These are phyloP conservation scores for Talaromyces stipitatus DNA, from an alignment of 495 filamentous ascomycete species.

Conservation along the genomic window DNA sequence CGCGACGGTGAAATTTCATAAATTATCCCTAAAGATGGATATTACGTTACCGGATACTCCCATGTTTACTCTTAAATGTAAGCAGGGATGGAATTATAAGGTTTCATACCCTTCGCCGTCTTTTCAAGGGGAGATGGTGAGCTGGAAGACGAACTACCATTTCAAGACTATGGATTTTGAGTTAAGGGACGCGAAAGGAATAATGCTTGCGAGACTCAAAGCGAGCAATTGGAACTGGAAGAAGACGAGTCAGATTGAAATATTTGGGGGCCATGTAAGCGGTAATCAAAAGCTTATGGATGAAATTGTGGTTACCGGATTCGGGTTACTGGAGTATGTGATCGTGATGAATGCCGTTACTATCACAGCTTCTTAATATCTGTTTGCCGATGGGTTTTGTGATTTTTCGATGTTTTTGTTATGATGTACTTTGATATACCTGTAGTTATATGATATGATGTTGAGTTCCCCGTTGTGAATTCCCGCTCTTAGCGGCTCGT, in stretches of 20 bases:
- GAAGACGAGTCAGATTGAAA: neutral
- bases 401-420: neutral
- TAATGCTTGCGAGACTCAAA: neutral
- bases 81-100: neutral
- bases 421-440: neutral
- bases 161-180: neutral
- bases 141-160: neutral
- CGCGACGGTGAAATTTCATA: neutral
- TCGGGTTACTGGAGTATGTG: neutral
- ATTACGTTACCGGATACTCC: neutral
- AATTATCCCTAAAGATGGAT: neutral
- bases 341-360: neutral
- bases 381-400: neutral
- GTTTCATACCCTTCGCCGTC: neutral
- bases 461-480: too few species aligned
- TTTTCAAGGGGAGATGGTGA: neutral
- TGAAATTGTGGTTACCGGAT: neutral
- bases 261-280: neutral
- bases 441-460: too few species aligned
- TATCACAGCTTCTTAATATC: neutral
- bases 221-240: neutral
- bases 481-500: neutral
- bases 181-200: neutral
- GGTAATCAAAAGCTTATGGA: neutral
- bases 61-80: neutral